These are phyloP conservation scores for Penicillium robsamsonii DNA, from an alignment of 495 filamentous ascomycete genomes.

Conservation along the genomic window DNA sequence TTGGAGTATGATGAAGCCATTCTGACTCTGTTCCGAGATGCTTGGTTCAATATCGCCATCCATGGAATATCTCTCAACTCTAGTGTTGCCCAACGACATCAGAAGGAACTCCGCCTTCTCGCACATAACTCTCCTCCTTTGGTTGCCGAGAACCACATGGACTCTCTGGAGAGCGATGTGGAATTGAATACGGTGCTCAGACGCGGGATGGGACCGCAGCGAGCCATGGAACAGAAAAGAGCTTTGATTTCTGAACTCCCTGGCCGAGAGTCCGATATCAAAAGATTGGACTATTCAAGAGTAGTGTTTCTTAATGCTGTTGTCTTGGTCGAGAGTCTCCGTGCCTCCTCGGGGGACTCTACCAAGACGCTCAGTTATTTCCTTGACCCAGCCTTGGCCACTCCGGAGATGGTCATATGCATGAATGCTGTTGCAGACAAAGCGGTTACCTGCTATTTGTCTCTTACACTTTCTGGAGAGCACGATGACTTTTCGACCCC, in stretches of 20 bases:
- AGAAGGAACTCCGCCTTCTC: constrained; percentile 72
- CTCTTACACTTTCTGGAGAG: constrained; percentile 66
- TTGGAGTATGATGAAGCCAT: constrained; percentile 60
- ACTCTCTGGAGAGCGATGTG: constrained; percentile 89
- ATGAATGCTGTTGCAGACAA: constrained; percentile 80
- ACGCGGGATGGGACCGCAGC: constrained; percentile 73
- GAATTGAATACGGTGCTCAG: constrained; percentile 90
- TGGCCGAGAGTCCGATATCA: constrained; percentile 70
- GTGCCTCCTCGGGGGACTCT: constrained; percentile 80
- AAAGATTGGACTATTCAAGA: constrained; percentile 75
- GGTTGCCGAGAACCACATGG: constrained; percentile 77
- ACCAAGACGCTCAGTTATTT: constrained; percentile 88
- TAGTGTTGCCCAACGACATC: constrained; percentile 60
- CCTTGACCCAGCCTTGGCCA: constrained; percentile 80
- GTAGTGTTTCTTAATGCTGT: constrained; percentile 88
- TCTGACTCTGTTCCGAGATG: constrained; percentile 73
- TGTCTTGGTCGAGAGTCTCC: constrained; percentile 77
- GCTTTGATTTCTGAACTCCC: constrained; percentile 70
- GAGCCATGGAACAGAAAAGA: constrained; percentile 76
- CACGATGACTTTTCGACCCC: constrained; percentile 74
- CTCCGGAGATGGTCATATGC: constrained; percentile 72
- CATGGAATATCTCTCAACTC: constrained; percentile 83
- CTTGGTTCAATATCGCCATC: constrained; percentile 95
- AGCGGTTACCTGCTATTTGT: constrained; percentile 71
- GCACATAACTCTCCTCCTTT: constrained; percentile 82